A percentile compares a stretch with the other conserved stretches of the same genome.
Conservation (phyloP, 768 basidiomycete species). For the Suillus decipiens region DNA sequence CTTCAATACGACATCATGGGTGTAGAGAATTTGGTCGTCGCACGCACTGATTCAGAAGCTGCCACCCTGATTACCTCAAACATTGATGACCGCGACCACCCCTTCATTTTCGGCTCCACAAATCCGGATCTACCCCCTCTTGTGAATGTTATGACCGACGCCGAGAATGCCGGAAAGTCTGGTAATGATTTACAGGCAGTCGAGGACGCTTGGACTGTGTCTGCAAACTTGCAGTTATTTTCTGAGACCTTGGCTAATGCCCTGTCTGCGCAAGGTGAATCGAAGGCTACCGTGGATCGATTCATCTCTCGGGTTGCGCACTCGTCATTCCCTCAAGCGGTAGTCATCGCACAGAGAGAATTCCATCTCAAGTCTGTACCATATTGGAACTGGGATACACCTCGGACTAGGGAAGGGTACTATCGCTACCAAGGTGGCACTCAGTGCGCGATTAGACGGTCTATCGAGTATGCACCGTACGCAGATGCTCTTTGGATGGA, state of each 20-base stretch:
- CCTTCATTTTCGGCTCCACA: constrained; percentile 93
- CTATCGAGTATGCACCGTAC: constrained; percentile 91
- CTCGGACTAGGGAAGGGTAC: constrained; percentile 93
- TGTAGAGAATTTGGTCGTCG: constrained; percentile 90
- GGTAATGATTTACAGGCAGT: constrained; percentile 82
- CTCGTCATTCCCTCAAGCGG: constrained; percentile 68
- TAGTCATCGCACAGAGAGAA: constrained; percentile 74
- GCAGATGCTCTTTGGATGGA: constrained; percentile 96
- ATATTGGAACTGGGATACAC: constrained; percentile 94
- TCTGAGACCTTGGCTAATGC: constrained; percentile 71
- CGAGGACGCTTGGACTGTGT: constrained; percentile 83
- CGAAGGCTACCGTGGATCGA: constrained; percentile 49
- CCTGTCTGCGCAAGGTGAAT: constrained; percentile 57
- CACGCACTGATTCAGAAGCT: constrained; percentile 96
- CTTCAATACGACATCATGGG: constrained; percentile 99
- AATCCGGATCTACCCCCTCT: constrained; percentile 71
- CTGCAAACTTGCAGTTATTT: constrained; percentile 83
- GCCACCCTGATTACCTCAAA: constrained; percentile 96
- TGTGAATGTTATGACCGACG: constrained; percentile 79
- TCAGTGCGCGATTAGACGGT: constrained; percentile 89
- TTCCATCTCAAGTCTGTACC: constrained; percentile 75
- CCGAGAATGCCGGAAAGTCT: constrained; percentile 76
- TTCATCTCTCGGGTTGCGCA: constrained; percentile 67
- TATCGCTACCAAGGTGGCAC: constrained; percentile 98
- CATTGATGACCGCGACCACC: constrained; percentile 95